phyloP scores from a whole-genome alignment of 2,329 filamentous ascomycete species.

The Alternaria tenuissima region DNA sequence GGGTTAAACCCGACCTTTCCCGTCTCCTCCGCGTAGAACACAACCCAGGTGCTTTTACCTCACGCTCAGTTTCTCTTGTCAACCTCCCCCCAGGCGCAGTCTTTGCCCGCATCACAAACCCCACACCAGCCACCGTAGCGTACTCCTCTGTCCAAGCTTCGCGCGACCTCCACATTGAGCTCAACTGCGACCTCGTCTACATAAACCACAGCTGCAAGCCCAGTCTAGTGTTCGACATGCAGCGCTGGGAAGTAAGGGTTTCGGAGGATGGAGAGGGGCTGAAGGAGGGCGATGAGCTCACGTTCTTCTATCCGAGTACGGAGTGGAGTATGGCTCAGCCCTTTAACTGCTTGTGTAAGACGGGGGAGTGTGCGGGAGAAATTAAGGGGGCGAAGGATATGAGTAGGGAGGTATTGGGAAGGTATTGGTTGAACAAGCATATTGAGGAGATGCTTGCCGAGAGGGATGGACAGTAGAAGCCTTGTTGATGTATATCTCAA shows the following conservation, averaged over 20 bases:
- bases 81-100: constrained; percentile 60
- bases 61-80: constrained; percentile 59
- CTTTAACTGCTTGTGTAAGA: constrained; percentile 71
- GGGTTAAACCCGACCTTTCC: constrained; percentile 50
- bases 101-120: constrained; percentile 59
- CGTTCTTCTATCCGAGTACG: constrained; percentile 78
- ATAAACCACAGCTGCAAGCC: constrained; percentile 66
- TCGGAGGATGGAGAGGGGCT: constrained; percentile 48
- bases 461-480: constrained; percentile 8
- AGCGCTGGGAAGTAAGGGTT: constrained; percentile 61
- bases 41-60: constrained; percentile 51
- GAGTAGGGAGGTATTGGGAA: constrained; percentile 61
- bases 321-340: constrained; percentile 79
- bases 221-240: constrained; percentile 63
- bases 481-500: background rate
- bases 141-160: constrained; percentile 64
- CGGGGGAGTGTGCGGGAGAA: constrained; percentile 64
- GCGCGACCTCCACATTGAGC: constrained; percentile 61
- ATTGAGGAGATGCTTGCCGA: constrained; percentile 44
- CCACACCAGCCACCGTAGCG: constrained; percentile 55
- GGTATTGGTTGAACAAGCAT: constrained; percentile 57
- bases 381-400: constrained; percentile 72
- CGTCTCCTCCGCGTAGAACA: constrained; percentile 52
- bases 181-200: constrained; percentile 65
- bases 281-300: constrained; percentile 52